These are phyloP conservation scores for Rhizopus sp. DNA, from an alignment of 371 early-diverging fungal genomes.

Conservation along the genomic window DNA sequence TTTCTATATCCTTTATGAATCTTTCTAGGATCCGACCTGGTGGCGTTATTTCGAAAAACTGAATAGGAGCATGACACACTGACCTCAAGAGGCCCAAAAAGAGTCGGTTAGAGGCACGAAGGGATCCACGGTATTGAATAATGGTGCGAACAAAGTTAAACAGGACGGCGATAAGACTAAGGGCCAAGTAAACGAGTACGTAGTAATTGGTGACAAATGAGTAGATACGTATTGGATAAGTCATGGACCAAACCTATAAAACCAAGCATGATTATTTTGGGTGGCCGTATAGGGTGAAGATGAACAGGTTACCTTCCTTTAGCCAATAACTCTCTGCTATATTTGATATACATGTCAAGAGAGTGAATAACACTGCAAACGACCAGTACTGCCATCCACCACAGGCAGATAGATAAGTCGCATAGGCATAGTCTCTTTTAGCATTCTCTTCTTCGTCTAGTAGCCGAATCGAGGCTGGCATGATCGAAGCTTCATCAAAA, in stretches of 20 bases:
- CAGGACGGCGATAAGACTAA: conserved; percentile 33
- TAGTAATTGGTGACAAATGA: conserved; percentile 27
- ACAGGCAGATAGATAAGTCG: conserved; percentile 45
- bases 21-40: conserved; percentile 87
- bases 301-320: conserved; percentile 45
- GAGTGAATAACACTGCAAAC: conserved; percentile 30
- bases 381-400: conserved; percentile 50
- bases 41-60: conserved; percentile 89
- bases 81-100: conserved; percentile 59
- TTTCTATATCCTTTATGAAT: conserved; percentile 85
- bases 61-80: conserved; percentile 70
- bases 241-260: conserved; percentile 42
- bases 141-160: conserved; percentile 55
- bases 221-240: conserved; percentile 6
- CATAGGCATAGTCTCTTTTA: conserved; percentile 35
- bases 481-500: conserved; percentile 37
- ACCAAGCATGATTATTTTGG: conserved; percentile 2
- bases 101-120: conserved; percentile 65
- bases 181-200: conserved; percentile 33
- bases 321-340: conserved; percentile 54
- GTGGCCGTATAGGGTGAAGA: background rate
- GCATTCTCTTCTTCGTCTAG: conserved; percentile 15
- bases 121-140: conserved; percentile 59
- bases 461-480: conserved; percentile 35
- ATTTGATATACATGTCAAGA: conserved; percentile 34